Percentiles rank a stretch among this genome's conserved stretches.
phyloP scores from a whole-genome alignment of 202 grass and related monocot species.

The Setaria viridis region DNA sequence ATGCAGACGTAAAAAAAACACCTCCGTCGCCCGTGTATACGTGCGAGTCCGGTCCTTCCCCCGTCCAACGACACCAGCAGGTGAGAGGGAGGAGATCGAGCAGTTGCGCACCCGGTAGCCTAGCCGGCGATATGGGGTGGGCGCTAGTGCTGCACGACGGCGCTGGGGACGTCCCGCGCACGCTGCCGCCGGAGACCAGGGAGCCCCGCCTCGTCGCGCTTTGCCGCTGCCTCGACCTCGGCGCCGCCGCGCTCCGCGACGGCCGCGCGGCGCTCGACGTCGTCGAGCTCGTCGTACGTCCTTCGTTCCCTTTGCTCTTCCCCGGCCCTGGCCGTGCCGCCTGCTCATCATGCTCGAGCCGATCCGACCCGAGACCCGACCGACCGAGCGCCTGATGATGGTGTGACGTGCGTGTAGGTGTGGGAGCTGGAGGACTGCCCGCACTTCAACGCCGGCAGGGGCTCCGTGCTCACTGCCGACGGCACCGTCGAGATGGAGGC shows the following conservation, averaged over 20 bases:
- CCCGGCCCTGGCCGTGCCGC: too few species aligned
- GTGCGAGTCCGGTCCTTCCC: too few species aligned
- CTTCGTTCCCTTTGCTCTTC: too few species aligned
- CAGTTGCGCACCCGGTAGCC: too few species aligned
- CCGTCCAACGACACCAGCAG: too few species aligned
- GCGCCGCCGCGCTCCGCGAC: conserved; percentile 55
- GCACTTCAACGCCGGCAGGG: conserved; percentile 53
- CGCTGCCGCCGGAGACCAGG: conserved; percentile 56
- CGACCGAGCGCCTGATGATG: neutral
- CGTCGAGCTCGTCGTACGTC: conserved; percentile 64
- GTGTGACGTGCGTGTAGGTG: conserved; percentile 46
- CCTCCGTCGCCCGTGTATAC: too few species aligned
- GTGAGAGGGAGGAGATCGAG: too few species aligned
- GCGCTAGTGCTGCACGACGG: conserved; percentile 80
- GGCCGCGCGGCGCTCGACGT: conserved; percentile 68
- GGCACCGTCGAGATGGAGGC: conserved; percentile 94
- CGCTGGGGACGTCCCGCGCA: conserved; percentile 75
- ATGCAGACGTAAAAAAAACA: too few species aligned
- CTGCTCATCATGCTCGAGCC: too few species aligned
- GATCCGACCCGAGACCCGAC: too few species aligned
- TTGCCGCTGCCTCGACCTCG: conserved; percentile 71
- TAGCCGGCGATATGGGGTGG: conserved; percentile 51
- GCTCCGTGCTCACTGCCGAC: conserved; percentile 57
- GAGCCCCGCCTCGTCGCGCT: conserved; percentile 69
- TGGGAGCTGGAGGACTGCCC: conserved; percentile 87